Conservation (phyloP, 2,329 filamentous ascomycete genomes). For the Apiospora phragmitis region DNA sequence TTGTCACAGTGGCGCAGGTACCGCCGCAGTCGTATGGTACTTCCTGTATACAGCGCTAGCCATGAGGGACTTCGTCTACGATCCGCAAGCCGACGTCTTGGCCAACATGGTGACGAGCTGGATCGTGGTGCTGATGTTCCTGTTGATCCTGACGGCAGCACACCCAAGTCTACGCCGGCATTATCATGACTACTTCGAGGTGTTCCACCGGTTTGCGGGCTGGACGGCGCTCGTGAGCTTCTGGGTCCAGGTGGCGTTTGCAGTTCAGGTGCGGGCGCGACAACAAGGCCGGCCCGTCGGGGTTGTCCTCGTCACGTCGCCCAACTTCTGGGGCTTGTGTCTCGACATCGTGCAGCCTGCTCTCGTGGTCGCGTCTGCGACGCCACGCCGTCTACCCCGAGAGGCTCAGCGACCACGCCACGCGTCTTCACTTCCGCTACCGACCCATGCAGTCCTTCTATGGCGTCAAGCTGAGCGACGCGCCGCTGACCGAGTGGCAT, state of each 20-base stretch:
- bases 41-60: constrained; percentile 26
- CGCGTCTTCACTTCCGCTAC: constrained; percentile 59
- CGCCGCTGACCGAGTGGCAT: constrained; percentile 61
- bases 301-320: constrained; percentile 39
- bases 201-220: constrained; percentile 57
- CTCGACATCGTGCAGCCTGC: constrained; percentile 56
- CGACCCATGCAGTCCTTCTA: constrained; percentile 47
- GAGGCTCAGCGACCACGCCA: constrained; percentile 59
- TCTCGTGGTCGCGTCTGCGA: constrained; percentile 64
- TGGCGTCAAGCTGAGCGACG: constrained; percentile 52
- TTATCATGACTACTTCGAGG: constrained; percentile 57
- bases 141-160: constrained; percentile 47
- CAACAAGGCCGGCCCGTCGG: constrained; percentile 28
- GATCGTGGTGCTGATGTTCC: constrained; percentile 39
- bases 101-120: constrained; percentile 44
- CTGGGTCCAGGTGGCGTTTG: constrained; percentile 31
- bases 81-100: background rate
- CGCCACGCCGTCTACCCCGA: constrained; percentile 57
- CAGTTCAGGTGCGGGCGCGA: constrained; percentile 31
- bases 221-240: constrained; percentile 55
- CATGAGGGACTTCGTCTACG: background rate
- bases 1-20: constrained; percentile 51
- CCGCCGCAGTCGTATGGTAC: constrained; percentile 50
- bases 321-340: constrained; percentile 55
- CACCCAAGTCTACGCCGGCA: constrained; percentile 51